Conservation (phyloP, 352 stramenopile species). For the Pythium coloratum region DNA sequence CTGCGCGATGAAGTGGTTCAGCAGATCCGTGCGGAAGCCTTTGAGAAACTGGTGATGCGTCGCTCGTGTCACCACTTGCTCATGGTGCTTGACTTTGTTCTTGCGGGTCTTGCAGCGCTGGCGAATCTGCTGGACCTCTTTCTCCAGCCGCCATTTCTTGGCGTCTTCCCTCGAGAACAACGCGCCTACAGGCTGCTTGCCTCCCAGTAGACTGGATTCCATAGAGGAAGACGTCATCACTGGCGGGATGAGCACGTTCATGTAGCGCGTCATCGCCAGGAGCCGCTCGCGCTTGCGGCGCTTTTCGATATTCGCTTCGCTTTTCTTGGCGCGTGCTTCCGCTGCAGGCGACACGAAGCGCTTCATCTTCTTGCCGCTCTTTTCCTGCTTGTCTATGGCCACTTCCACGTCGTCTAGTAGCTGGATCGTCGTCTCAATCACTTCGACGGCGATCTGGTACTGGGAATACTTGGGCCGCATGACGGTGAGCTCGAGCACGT, state of each 20-base stretch:
- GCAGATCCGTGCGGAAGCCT: conserved; percentile 43
- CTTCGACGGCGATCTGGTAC: conserved; percentile 45
- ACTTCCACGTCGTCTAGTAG: conserved; percentile 42
- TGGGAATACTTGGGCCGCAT: conserved; percentile 24
- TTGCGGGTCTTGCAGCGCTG: conserved; percentile 41
- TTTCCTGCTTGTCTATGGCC: background rate
- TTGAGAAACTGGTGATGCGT: conserved; percentile 50
- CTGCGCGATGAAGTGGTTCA: conserved; percentile 44
- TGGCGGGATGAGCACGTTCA: conserved; percentile 39
- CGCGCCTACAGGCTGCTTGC: conserved; percentile 35
- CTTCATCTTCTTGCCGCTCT: conserved; percentile 24
- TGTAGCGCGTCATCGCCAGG: conserved; percentile 36
- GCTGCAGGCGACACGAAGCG: conserved; percentile 54
- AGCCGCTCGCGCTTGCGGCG: conserved; percentile 40
- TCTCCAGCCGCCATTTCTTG: conserved; percentile 42
- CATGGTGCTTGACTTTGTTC: conserved; percentile 37
- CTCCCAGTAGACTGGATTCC: background rate
- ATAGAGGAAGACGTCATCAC: conserved; percentile 20
- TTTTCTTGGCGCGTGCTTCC: conserved; percentile 48
- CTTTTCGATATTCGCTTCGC: conserved; percentile 41
- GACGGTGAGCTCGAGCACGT: conserved; percentile 23
- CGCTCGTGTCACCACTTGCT: conserved; percentile 40
- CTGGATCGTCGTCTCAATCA: conserved; percentile 45
- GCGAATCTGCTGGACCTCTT: conserved; percentile 41
- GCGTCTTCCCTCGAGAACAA: conserved; percentile 60